Evolutionary conservation across 306 rosid species (phyloP).

Genomic region (Sicyos edulis): DNA sequence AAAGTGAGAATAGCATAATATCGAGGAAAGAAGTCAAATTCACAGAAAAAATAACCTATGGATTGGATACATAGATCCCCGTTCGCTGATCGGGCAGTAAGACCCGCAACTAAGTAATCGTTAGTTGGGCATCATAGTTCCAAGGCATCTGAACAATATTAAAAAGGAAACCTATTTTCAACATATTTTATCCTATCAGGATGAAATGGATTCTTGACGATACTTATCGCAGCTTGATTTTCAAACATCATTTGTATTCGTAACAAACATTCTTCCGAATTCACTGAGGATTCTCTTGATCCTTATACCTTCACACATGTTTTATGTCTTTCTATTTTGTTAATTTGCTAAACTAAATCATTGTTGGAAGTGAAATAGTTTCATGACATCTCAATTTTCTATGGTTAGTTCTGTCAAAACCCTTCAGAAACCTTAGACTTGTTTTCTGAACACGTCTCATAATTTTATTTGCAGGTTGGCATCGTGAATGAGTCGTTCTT

Average conservation of each 20-base stretch:
- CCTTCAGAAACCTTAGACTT: neutral
- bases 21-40: neutral
- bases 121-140: no score
- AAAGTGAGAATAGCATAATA: neutral
- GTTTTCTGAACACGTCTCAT: neutral
- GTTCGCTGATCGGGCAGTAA: no score
- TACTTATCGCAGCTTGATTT: no score
- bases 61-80: neutral
- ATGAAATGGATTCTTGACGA: no score
- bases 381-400: neutral
- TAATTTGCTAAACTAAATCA: neutral
- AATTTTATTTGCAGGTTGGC: slow-evolving; percentile 56
- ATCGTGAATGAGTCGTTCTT: slow-evolving; percentile 52
- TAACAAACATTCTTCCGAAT: no score
- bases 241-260: no score
- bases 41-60: neutral
- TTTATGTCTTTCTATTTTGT: neutral
- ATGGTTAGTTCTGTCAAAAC: neutral
- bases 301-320: no score
- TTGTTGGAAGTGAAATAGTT: slow-evolving; percentile 3
- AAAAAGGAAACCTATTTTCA: no score
- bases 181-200: no score
- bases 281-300: neutral
- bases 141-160: no score
- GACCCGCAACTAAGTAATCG: no score